Evolutionary conservation across 139 green algal species (phyloP).

Genomic region (Chlorokybus atmophyticus): DNA sequence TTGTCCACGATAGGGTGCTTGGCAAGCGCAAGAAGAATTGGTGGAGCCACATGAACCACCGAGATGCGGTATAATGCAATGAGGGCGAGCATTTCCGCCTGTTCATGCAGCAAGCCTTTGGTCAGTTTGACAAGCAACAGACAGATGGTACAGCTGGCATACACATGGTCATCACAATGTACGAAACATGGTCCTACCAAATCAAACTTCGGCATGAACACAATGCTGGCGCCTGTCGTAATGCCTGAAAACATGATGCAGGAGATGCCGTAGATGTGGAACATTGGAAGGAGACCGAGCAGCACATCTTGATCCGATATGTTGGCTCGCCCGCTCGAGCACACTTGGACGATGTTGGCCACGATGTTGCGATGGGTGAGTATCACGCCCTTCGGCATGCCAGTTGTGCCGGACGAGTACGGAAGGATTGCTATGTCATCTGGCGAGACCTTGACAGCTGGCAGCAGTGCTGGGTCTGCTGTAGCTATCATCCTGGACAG

Average conservation of each 20-base stretch:
- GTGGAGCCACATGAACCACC: conserved; percentile 7
- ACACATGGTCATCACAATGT: no score
- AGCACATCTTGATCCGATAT: conserved; percentile 2
- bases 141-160: no score
- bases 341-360: conserved; percentile 16
- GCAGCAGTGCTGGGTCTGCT: no score
- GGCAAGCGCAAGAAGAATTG: conserved; percentile 21
- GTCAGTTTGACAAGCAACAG: no score
- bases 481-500: not conserved
- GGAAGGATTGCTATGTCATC: conserved; percentile 59
- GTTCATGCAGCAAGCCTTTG: no score
- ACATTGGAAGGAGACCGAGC: conserved; percentile 22
- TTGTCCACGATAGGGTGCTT: conserved; percentile 16
- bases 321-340: not conserved
- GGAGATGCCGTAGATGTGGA: conserved; percentile 30
- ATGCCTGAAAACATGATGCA: conserved; percentile 8
- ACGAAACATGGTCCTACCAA: no score
- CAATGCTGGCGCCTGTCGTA: not conserved
- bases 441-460: not conserved
- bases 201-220: conserved; percentile 19
- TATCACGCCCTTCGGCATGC: conserved; percentile 34
- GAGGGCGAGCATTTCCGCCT: conserved; percentile 3
- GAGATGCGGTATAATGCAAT: conserved; percentile 6
- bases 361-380: conserved; percentile 33
- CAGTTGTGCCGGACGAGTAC: conserved; percentile 59